These are phyloP conservation scores for Sphaceloma murrayae DNA, from an alignment of 2,329 filamentous ascomycete genomes.

Conservation along the genomic window DNA sequence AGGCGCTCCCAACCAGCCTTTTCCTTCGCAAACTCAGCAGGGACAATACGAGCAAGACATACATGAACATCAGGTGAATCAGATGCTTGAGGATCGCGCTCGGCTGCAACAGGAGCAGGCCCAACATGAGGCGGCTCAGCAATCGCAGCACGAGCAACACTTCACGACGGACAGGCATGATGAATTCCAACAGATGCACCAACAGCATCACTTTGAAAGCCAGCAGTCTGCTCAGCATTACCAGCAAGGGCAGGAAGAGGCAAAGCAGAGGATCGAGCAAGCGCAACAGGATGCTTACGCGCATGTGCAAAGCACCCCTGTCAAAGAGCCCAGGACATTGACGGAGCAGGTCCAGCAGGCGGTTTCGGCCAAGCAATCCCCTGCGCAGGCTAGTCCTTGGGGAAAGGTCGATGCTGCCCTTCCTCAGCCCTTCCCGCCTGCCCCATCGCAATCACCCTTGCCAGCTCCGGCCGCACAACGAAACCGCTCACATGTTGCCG, in stretches of 20 bases:
- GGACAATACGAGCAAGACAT: conserved; percentile 30
- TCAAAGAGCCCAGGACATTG: conserved; percentile 52
- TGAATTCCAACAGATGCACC: conserved; percentile 63
- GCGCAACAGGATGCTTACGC: conserved; percentile 21
- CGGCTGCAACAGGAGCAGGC: conserved; percentile 53
- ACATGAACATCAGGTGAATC: conserved; percentile 48
- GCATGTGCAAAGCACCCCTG: conserved; percentile 25
- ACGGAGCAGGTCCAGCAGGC: conserved; percentile 81
- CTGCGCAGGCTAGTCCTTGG: conserved; percentile 43
- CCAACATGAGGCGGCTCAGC: conserved; percentile 40
- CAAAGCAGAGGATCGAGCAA: conserved; percentile 20
- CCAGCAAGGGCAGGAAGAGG: conserved; percentile 22
- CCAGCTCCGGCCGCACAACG: conserved; percentile 84
- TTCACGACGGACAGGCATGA: conserved; percentile 56
- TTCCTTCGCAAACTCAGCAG: conserved; percentile 30
- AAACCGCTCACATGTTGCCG: conserved; percentile 72
- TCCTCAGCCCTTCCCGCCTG: conserved; percentile 68
- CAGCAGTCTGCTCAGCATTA: conserved; percentile 15
- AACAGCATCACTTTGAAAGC: conserved; percentile 23
- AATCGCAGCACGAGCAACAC: conserved; percentile 39
- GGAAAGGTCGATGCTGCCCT: conserved; percentile 54
- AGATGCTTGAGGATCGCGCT: conserved; percentile 52
- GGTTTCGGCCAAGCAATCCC: conserved; percentile 49
- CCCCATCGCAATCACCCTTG: conserved; percentile 68
- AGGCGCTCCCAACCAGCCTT: conserved; percentile 36